These are phyloP conservation scores for Sporothrix phasma DNA, from an alignment of 2,329 filamentous ascomycete species.

Conservation along the genomic window DNA sequence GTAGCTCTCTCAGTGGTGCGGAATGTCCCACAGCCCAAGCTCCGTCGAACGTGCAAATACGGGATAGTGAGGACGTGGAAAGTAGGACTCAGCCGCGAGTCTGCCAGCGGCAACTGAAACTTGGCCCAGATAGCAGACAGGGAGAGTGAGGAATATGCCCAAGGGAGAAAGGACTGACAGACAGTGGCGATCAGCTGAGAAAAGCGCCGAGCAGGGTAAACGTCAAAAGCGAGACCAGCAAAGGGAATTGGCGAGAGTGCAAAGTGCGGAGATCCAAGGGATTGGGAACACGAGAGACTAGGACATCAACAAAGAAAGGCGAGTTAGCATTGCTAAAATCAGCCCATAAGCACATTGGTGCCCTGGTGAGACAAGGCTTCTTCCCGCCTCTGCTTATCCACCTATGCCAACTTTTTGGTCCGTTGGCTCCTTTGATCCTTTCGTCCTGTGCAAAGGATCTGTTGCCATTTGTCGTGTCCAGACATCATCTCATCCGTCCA, in stretches of 20 bases:
- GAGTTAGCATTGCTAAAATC: not conserved
- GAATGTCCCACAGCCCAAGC: no score
- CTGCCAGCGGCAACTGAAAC: not conserved
- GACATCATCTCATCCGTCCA: not conserved
- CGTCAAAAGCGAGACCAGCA: not conserved
- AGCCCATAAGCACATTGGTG: not conserved
- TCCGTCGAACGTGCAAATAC: no score
- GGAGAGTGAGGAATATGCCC: not conserved
- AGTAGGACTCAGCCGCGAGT: not conserved
- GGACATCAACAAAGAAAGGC: not conserved
- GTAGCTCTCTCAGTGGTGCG: no score
- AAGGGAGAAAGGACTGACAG: not conserved
- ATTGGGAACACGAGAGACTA: not conserved
- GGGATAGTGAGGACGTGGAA: not conserved
- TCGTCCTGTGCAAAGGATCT: not conserved
- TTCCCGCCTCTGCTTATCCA: not conserved
- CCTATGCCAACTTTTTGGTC: not conserved
- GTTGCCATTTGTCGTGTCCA: not conserved
- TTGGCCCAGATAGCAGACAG: not conserved
- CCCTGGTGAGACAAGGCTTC: not conserved
- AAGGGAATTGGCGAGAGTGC: not conserved
- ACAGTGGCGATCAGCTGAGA: not conserved
- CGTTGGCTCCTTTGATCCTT: no score
- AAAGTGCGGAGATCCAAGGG: not conserved
- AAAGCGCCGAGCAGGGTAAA: not conserved